Evolutionary conservation across 129 eudicot species (phyloP), one percentile per base, ranked within the genome.

Genomic region (Pittosporum tobira): DNA sequence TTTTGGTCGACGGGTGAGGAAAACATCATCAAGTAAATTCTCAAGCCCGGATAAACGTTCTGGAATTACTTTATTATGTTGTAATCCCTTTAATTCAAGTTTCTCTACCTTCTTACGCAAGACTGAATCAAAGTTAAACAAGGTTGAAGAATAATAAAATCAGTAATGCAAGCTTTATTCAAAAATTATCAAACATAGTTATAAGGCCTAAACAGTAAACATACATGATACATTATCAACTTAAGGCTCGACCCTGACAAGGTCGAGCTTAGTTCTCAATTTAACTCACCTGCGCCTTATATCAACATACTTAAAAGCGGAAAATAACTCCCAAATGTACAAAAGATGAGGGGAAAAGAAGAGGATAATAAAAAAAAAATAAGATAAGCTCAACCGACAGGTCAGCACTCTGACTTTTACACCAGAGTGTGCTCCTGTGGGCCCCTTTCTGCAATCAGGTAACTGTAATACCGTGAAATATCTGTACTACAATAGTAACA

Each of bases 61-160:
- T n/a, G 42, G 66, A 50, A 65, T 74, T 38, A 65, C 36, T 48
- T 31, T 64, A 61, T 72, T 69, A 49, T 53, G 70, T 73, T 67
- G 69, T 61, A 74, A 52, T 73, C 76, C 86, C 79, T 84, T 77
- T 34, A 49, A 13, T 71, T 83, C 99, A 75, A 74, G 73, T 62
- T 74, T 77, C 77, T 68, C 77, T 36, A 87, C 94, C 69, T 77
- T 81, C 73, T 57, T 75, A 55, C 50, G 58, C 51, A 93, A 70
- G 49, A 79, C 99, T 93, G 80, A 70, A 70, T 16, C 28, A 50
- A 37, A 55, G 10, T n/a, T 43, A 47, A 43, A 72, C 57, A 63
- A 71, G n/a, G 47, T 31, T 23, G 16, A 15, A 42, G 8, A 40
- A 14, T 5, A 6, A 22, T 22, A 37, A 42, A 22, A 37, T 59